Conservation (phyloP, 768 basidiomycete species). For the Pisolithus microcarpus region DNA sequence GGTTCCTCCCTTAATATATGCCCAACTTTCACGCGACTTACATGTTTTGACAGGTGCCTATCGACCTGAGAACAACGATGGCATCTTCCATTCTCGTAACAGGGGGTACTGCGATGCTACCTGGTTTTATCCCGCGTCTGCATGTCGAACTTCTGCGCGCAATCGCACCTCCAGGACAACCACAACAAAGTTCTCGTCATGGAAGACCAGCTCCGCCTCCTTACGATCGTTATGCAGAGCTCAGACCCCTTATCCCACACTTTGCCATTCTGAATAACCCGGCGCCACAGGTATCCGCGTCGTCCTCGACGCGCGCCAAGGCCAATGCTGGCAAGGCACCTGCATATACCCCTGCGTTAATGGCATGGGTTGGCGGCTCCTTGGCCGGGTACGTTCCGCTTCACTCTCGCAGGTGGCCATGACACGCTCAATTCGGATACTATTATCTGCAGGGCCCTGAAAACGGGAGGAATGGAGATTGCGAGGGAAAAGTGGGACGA, state of each 20-base stretch:
- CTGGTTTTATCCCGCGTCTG: constrained; percentile 89
- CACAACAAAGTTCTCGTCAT: constrained; percentile 31
- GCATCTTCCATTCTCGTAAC: constrained; percentile 78
- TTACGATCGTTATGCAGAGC: constrained; percentile 68
- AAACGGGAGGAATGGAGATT: constrained; percentile 80
- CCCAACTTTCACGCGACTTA: not conserved
- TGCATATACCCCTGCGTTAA: constrained; percentile 70
- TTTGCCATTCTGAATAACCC: constrained; percentile 87
- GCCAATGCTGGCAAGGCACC: constrained; percentile 79
- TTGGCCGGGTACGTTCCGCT: constrained; percentile 67
- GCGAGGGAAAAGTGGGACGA: constrained; percentile 84
- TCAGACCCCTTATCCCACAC: constrained; percentile 65
- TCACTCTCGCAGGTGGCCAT: not conserved
- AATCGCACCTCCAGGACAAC: constrained; percentile 34
- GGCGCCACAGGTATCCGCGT: constrained; percentile 40
- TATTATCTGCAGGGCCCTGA: constrained; percentile 52
- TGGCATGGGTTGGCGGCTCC: constrained; percentile 93
- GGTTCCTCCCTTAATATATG: constrained; percentile 27
- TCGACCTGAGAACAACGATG: constrained; percentile 82
- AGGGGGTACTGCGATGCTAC: constrained; percentile 88
- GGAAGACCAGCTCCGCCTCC: constrained; percentile 36
- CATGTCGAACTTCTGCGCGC: constrained; percentile 66
- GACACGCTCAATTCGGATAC: not conserved
- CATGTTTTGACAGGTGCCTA: constrained; percentile 55
- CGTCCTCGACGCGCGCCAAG: constrained; percentile 43